Percentiles rank a stretch among this genome's conserved stretches.
These are phyloP conservation scores for Penicillium polonicum DNA, from an alignment of 2,329 filamentous ascomycete species.

Conservation along the genomic window DNA sequence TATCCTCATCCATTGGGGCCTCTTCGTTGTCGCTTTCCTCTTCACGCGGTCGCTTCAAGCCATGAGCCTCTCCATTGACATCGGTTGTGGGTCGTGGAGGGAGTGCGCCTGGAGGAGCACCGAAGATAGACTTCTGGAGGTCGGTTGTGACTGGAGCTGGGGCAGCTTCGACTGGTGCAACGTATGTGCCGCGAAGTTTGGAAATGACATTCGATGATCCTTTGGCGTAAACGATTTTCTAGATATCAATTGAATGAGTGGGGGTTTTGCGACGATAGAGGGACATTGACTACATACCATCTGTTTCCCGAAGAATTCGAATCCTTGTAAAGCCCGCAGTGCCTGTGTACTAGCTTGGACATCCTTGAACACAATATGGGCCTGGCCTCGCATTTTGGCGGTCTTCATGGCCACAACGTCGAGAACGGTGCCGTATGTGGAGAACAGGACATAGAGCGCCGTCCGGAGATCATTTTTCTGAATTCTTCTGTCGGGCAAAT, in stretches of 20 bases:
- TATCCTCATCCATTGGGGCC: constrained; percentile 64
- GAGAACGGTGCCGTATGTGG: constrained; percentile 87
- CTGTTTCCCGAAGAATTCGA: constrained; percentile 78
- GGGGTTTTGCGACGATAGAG: constrained; percentile 3
- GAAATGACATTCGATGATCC: constrained; percentile 83
- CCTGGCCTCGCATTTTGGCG: constrained; percentile 90
- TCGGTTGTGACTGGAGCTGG: constrained; percentile 64
- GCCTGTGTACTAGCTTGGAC: constrained; percentile 89
- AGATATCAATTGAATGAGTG: constrained; percentile 5
- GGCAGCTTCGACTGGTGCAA: constrained; percentile 57
- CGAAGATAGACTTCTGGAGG: constrained; percentile 78
- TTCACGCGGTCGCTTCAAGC: constrained; percentile 68
- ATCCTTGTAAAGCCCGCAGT: constrained; percentile 82
- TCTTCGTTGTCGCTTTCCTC: constrained; percentile 57
- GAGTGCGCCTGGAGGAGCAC: constrained; percentile 52
- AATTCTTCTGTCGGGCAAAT: constrained; percentile 78
- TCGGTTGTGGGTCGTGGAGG: constrained; percentile 53
- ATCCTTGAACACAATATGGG: constrained; percentile 87
- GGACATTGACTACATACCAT: constrained; percentile 61
- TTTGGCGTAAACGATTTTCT: constrained; percentile 92
- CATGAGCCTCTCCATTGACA: constrained; percentile 51
- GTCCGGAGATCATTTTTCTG: constrained; percentile 84
- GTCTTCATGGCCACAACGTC: constrained; percentile 90
- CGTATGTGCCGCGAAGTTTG: constrained; percentile 89
- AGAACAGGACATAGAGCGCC: constrained; percentile 88